Base-by-base conservation (phyloP, 73 alveolate genomes). In the Breviolum minutum region DNA sequence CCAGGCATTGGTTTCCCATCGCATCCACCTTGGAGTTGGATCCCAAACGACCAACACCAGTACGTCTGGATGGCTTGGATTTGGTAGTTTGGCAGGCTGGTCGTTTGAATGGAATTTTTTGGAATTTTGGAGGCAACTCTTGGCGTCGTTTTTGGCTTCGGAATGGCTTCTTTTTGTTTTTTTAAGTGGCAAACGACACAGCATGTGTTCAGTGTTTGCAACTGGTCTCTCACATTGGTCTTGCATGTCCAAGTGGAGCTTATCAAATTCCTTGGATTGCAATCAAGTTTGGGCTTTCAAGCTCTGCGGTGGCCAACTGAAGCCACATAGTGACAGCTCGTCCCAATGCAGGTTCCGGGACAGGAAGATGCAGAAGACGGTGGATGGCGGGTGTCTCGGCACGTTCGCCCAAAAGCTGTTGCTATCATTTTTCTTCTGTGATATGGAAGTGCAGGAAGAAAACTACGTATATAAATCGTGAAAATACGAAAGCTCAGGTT, bases 41-140 rank as follows among this genome's bases (percentile, higher is more conserved):
- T n/a, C 99, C 99, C 20, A 20, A 79, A 63, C 60, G 99, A 63
- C 99, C 99, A 63, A 94, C 99, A 63, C 99, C 99, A 8, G 99
- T 94, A 20, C 92, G 99, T 29, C 54, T 94, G 62, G 99, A 94
- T 63, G 99, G 99, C 73, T 40, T 90, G 96, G 96, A 90, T 73
- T 74, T 90, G 63, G 96, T 90, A 62, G 87, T 90, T 30, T 90
- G 96, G 96, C 73, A 90, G 96, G 96, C 40, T 24, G 63, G 87
- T 30, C 11, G 64, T 14, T 29, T 79, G 63, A 64, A 26, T 79
- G 63, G 87, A 26, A 11, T 27, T 79, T 77, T 6, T 8, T 13
- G 26, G 17, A 10, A 77, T 1, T 10, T 77, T 77, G 20, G 63
- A 40, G 54, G 54, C 54, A 40, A 40, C 3, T 40, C 3, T 40